Percentiles rank a stretch among this genome's conserved stretches.
These are phyloP conservation scores for Oxyria digyna DNA, from an alignment of 148 eudicot genomes.

Conservation along the genomic window DNA sequence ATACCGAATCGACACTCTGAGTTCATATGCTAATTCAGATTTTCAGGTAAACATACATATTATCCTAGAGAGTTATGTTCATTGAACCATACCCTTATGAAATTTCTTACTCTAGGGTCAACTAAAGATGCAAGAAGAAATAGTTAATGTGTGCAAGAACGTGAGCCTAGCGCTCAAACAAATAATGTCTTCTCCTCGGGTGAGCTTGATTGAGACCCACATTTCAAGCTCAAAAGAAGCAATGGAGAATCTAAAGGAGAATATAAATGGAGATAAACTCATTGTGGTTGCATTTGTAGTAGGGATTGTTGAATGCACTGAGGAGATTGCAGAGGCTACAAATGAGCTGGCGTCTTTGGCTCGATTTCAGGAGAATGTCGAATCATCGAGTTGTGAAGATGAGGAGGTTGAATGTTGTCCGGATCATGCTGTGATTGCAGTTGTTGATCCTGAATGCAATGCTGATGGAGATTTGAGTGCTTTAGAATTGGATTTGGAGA, in stretches of 20 bases:
- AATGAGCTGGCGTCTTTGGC: conserved; percentile 29
- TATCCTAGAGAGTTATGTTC: too few relatives aligned
- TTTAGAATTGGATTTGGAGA: neutral
- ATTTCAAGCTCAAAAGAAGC: conserved; percentile 4
- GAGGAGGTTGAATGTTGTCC: neutral
- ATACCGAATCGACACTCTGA: conserved; percentile 22
- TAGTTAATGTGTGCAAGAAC: neutral
- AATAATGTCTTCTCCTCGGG: neutral
- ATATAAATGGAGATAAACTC: conserved; percentile 11
- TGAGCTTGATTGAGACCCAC: neutral
- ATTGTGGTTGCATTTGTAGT: conserved; percentile 45
- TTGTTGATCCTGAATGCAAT: neutral
- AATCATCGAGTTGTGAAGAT: neutral
- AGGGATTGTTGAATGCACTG: conserved; percentile 30
- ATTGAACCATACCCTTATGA: too few relatives aligned
- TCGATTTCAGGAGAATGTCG: neutral
- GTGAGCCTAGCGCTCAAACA: conserved; percentile 8
- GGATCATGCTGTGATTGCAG: neutral
- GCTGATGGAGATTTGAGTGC: neutral
- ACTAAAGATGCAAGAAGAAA: conserved; percentile 5
- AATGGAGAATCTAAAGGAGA: neutral
- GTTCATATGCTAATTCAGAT: conserved; percentile 15
- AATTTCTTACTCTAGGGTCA: neutral
- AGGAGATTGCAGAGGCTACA: conserved; percentile 30
- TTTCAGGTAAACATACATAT: neutral